Base-by-base conservation (phyloP, 225 moss, liverwort and hornwort genomes). In the Sphagnum contortum region DNA sequence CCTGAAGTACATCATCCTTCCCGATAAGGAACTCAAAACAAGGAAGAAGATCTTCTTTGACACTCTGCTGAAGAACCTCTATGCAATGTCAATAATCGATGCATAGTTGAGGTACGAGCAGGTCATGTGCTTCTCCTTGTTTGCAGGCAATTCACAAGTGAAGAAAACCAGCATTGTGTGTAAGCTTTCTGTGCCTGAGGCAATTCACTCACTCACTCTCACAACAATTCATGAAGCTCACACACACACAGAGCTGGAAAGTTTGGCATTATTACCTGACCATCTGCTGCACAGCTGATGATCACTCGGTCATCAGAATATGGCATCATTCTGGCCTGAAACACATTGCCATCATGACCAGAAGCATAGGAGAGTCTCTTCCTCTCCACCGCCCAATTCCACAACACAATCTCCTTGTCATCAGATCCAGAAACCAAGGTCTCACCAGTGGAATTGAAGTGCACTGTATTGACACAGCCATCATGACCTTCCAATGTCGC, bases 351-450 rank as follows among this genome's bases (percentile, higher is more conserved):
- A 60, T 83, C 74, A 60, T 91, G 94, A 3, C 91, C 91, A 12
- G 91, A 91, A 70, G 52, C 60, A 56, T 91, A 95, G 4, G 77
- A 84, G 1, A 89, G 72, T 66, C 73, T 79, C 57, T 79, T 72
- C 48, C 66, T 70, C 66, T 86, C 89, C 60, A 89, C 81, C 48
- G 76, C 89, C 94, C 91, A 95, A 51, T 95, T 91, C 91, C 94
- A 95, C 60, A 89, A 66, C 47, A 84, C 84, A 11, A 95, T 91
- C 44, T 88, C 82, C 69, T 75, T 89, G 57, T 91, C 94, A 73
- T 95, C 91, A 48, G 94, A 95, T 61, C 91, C 91, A 29, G 94
- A 95, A 7, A 91, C 84, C 64, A 95, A 67, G 9, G 91, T 79
- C 68, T 91, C 91, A 62, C 91, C 91, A 14, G 72, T 79, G 7